phyloP scores from a whole-genome alignment of 805 yeast genomes.

The Myxozyma melibiosi region DNA sequence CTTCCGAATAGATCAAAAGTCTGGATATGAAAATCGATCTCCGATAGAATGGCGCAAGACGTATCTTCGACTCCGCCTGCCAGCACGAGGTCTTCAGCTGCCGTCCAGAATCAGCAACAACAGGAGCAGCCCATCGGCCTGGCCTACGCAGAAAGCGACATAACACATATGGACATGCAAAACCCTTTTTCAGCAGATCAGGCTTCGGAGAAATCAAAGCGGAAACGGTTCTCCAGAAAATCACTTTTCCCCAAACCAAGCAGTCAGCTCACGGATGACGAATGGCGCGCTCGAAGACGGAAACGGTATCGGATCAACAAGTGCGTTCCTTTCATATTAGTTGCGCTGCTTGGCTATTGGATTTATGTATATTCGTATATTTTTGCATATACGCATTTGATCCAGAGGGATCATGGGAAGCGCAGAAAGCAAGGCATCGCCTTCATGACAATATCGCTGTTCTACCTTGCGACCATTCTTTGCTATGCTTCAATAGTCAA shows the following conservation, averaged over 20 bases:
- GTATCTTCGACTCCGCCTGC: too few relatives aligned
- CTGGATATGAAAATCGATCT: too few relatives aligned
- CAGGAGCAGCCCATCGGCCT: background rate
- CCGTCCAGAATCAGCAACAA: background rate
- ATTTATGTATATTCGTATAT: constrained; percentile 51
- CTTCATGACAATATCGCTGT: constrained; percentile 42
- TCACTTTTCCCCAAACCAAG: background rate
- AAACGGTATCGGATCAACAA: constrained; percentile 23
- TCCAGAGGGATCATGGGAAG: constrained; percentile 10
- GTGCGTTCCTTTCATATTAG: constrained; percentile 20
- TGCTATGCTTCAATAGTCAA: constrained; percentile 52
- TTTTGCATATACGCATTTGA: constrained; percentile 49
- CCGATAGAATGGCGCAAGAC: too few relatives aligned
- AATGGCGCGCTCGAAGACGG: constrained; percentile 15
- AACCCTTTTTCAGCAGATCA: background rate
- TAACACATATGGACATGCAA: background rate
- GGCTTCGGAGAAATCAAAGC: background rate
- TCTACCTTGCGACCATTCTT: constrained; percentile 39
- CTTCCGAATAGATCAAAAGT: too few relatives aligned
- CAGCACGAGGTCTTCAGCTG: too few relatives aligned
- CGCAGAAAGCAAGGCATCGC: constrained; percentile 45
- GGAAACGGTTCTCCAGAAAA: background rate
- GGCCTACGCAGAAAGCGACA: background rate
- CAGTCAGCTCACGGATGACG: constrained; percentile 10
- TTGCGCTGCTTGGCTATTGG: constrained; percentile 45